These are phyloP conservation scores for Candida fluviatilis DNA, from an alignment of 805 yeast genomes.

Conservation along the genomic window DNA sequence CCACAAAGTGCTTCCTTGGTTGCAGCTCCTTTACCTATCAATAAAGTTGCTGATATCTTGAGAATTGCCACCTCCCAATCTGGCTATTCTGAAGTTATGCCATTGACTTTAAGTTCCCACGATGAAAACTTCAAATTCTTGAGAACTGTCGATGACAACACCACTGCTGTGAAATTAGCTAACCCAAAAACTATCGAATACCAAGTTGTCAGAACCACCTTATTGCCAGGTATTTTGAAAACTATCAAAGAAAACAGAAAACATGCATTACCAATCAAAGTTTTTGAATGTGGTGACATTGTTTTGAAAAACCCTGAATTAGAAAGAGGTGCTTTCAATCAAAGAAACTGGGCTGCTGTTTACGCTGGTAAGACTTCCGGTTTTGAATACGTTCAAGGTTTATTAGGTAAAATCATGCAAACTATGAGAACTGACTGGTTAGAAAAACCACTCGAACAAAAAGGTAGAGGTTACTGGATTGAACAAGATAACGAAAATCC, in stretches of 20 bases:
- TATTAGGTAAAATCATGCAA: conserved; percentile 92
- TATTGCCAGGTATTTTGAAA: conserved; percentile 91
- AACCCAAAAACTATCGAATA: conserved; percentile 96
- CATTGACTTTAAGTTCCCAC: conserved; percentile 91
- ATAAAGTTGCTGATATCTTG: conserved; percentile 85
- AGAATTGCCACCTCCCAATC: conserved; percentile 90
- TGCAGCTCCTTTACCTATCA: conserved; percentile 86
- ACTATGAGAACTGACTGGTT: conserved; percentile 89
- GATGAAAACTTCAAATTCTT: conserved; percentile 93
- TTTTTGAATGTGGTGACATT: conserved; percentile 93
- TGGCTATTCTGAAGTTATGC: conserved; percentile 94
- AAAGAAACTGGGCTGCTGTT: conserved; percentile 92
- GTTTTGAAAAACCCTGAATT: conserved; percentile 74
- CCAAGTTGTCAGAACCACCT: conserved; percentile 94
- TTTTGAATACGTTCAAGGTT: conserved; percentile 91
- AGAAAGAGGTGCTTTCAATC: conserved; percentile 89
- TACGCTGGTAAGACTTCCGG: conserved; percentile 95
- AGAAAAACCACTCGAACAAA: conserved; percentile 47
- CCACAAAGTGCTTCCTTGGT: conserved; percentile 76
- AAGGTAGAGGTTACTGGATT: conserved; percentile 80
- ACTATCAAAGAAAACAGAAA: conserved; percentile 95
- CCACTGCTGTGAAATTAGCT: conserved; percentile 82
- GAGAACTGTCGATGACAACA: conserved; percentile 66
- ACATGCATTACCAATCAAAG: conserved; percentile 90
- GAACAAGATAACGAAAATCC: conserved; percentile 62